Conservation (phyloP, 2,329 filamentous ascomycete species). For the Leptographium flavum region DNA sequence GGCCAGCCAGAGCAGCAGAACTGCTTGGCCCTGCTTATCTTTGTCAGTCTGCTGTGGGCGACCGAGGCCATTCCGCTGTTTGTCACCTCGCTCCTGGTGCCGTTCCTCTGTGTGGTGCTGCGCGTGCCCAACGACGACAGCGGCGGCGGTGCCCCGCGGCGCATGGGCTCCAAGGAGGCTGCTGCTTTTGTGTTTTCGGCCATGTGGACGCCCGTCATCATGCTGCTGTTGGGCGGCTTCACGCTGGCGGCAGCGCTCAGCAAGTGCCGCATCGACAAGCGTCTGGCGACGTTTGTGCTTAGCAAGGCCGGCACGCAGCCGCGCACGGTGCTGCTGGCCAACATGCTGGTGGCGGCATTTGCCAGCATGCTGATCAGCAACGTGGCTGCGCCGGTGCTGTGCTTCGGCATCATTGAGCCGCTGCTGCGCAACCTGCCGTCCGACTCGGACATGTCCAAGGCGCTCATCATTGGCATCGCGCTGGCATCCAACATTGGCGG, state of each 20-base stretch:
- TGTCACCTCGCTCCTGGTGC: constrained; percentile 85
- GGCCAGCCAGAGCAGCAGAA: constrained; percentile 84
- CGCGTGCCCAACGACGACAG: constrained; percentile 69
- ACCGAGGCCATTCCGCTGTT: constrained; percentile 97
- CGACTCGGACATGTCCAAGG: constrained; percentile 87
- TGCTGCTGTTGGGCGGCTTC: constrained; percentile 92
- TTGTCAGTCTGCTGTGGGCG: constrained; percentile 90
- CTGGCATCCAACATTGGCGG: constrained; percentile 91
- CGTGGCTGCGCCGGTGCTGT: constrained; percentile 89
- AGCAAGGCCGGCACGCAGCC: constrained; percentile 92
- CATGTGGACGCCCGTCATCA: constrained; percentile 99
- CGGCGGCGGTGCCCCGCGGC: constrained; percentile 26
- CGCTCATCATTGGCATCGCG: constrained; percentile 87
- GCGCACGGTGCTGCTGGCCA: constrained; percentile 79
- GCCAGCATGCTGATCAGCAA: constrained; percentile 99
- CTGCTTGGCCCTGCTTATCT: constrained; percentile 82
- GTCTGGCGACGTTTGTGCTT: constrained; percentile 88
- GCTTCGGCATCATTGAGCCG: constrained; percentile 96
- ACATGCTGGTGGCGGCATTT: constrained; percentile 97
- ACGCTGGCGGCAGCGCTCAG: constrained; percentile 89
- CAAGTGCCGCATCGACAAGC: constrained; percentile 95
- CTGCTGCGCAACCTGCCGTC: constrained; percentile 85
- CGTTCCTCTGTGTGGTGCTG: constrained; percentile 80
- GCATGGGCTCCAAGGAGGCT: constrained; percentile 67
- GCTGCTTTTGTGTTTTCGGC: constrained; percentile 77